A percentile compares a stretch with the other conserved stretches of the same genome.
phyloP scores from a whole-genome alignment of 495 filamentous ascomycete species.

The Aspergillus bertholletiae region DNA sequence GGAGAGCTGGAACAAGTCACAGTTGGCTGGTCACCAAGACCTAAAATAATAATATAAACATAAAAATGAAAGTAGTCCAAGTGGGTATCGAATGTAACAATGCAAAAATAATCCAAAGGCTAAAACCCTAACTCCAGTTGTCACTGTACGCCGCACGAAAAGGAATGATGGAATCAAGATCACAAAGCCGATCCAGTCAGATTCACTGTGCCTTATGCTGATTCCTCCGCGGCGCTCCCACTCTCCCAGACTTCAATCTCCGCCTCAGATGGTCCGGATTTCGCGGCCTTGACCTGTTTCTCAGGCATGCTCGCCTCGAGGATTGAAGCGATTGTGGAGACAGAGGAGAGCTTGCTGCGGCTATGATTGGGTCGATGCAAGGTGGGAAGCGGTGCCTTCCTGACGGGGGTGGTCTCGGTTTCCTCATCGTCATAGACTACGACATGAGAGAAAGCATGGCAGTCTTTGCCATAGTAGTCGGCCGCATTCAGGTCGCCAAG shows the following conservation, averaged over 20 bases:
- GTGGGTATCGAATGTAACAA: slow-evolving; percentile 10
- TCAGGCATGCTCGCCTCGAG: slow-evolving; percentile 22
- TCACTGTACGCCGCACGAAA: slow-evolving; percentile 1
- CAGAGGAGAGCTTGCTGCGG: slow-evolving; percentile 20
- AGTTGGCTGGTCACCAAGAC: background rate
- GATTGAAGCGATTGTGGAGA: slow-evolving; percentile 31
- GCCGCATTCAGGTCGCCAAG: slow-evolving; percentile 66
- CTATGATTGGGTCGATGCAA: slow-evolving; percentile 9
- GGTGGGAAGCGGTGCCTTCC: slow-evolving; percentile 18
- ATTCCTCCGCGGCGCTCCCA: slow-evolving; percentile 52
- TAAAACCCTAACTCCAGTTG: background rate
- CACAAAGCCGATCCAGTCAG: background rate
- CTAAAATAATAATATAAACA: background rate
- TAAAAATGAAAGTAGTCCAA: slow-evolving; percentile 8
- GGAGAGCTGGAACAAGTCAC: background rate
- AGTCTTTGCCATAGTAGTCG: slow-evolving; percentile 70
- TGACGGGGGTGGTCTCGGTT: slow-evolving; percentile 11
- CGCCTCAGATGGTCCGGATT: slow-evolving; percentile 12
- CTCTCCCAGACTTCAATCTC: slow-evolving; percentile 63
- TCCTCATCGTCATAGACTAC: slow-evolving; percentile 58
- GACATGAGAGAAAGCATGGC: slow-evolving; percentile 57
- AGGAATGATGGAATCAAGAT: slow-evolving; percentile 20
- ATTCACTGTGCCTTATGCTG: slow-evolving; percentile 2
- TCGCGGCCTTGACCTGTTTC: slow-evolving; percentile 4
- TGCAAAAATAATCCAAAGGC: background rate